A percentile compares a stretch with the other conserved stretches of the same genome.
Conservation (phyloP, 768 basidiomycete species). For the Leucocoprinus leucothites region DNA sequence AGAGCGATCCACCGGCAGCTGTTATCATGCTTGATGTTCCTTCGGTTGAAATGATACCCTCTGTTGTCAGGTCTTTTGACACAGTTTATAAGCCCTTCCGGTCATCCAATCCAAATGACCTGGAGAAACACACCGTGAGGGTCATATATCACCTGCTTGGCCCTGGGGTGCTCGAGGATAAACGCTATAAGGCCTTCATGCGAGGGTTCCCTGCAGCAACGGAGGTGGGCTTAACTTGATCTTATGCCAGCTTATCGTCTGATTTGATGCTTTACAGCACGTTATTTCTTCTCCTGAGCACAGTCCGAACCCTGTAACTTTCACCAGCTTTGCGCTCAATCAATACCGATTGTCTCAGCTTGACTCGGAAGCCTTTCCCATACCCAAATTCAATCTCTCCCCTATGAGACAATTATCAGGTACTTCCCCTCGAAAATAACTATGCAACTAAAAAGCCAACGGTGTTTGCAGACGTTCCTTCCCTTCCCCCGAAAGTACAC, state of each 20-base stretch:
- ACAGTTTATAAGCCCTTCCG: constrained; percentile 48
- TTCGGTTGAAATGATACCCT: constrained; percentile 49
- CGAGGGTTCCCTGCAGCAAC: constrained; percentile 53
- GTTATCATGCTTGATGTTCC: constrained; percentile 75
- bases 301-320: constrained; percentile 63
- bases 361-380: constrained; percentile 69
- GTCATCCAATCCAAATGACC: constrained; percentile 36
- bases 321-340: constrained; percentile 68
- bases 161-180: constrained; percentile 64
- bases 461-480: constrained; percentile 30
- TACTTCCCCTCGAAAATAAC: constrained; percentile 17
- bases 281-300: constrained; percentile 66
- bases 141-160: constrained; percentile 75
- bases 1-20: constrained; percentile 48
- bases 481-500: constrained; percentile 44
- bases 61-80: constrained; percentile 48
- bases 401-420: constrained; percentile 38
- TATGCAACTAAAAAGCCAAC: not conserved
- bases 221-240: constrained; percentile 40
- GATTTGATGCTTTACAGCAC: constrained; percentile 47
- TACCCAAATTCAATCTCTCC: constrained; percentile 51
- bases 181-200: constrained; percentile 73
- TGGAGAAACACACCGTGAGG: constrained; percentile 33
- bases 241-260: not conserved
- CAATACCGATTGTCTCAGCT: constrained; percentile 72